Evolutionary conservation across 2,329 filamentous ascomycete genomes (phyloP).

Genomic region (Fusarium sp.): DNA sequence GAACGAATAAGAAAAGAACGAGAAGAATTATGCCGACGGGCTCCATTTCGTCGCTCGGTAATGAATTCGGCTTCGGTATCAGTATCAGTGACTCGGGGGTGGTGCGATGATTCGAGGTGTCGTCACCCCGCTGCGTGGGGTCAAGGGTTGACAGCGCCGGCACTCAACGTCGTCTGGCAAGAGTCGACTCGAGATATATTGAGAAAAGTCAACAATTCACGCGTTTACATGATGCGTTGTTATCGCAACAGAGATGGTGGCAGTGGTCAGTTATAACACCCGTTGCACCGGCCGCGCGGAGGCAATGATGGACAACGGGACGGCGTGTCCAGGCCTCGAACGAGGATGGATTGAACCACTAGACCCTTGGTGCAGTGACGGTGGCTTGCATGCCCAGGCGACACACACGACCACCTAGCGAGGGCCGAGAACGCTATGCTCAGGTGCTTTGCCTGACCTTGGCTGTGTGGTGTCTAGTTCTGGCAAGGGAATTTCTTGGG

Average conservation of each 20-base stretch:
- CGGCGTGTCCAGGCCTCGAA: not conserved
- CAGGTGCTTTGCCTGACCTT: not conserved
- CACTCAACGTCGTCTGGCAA: not conserved
- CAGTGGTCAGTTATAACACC: not conserved
- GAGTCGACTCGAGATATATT: not conserved
- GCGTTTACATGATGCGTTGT: not conserved
- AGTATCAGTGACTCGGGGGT: not conserved
- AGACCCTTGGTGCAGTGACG: constrained; percentile 8
- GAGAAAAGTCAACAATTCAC: not conserved
- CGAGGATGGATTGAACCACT: constrained; percentile 7
- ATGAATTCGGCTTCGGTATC: not conserved
- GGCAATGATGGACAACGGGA: not conserved
- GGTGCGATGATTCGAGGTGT: constrained; percentile 11
- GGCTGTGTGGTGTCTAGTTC: not conserved
- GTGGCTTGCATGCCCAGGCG: constrained; percentile 19
- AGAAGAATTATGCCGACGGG: constrained; percentile 43
- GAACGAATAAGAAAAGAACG: constrained; percentile 36
- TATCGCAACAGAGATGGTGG: constrained; percentile 11
- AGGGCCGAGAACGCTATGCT: constrained; percentile 21
- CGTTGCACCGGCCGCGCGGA: not conserved
- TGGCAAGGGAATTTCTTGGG: constrained; percentile 1
- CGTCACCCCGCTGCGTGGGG: not conserved
- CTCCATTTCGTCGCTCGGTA: constrained; percentile 31
- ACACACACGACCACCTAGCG: not conserved
- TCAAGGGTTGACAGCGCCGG: not conserved